These are phyloP conservation scores for Xylaria castorea DNA, from an alignment of 495 filamentous ascomycete species.

Conservation along the genomic window DNA sequence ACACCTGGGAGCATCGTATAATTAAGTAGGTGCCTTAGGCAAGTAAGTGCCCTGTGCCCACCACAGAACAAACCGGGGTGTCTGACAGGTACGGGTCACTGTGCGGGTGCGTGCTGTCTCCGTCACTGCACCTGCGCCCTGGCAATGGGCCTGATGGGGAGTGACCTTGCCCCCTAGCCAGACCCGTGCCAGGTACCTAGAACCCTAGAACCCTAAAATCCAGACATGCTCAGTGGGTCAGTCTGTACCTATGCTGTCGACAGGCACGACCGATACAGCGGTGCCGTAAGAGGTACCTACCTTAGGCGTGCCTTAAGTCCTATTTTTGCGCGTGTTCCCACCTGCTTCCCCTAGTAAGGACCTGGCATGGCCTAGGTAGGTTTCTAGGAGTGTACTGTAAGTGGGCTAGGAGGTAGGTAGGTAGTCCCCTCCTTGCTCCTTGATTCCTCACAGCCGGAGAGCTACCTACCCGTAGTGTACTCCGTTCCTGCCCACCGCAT, in stretches of 20 bases:
- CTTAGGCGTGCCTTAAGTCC: neutral
- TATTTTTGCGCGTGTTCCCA: constrained; percentile 6
- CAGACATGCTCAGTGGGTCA: constrained; percentile 14
- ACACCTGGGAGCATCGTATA: constrained; percentile 4
- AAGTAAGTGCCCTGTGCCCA: neutral
- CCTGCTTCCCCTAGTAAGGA: neutral
- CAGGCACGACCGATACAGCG: constrained; percentile 12
- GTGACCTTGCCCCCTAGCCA: neutral
- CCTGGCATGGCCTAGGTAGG: constrained; percentile 3
- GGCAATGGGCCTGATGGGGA: constrained; percentile 13
- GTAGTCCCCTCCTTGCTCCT: neutral
- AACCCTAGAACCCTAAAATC: neutral
- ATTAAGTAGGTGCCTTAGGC: constrained; percentile 7
- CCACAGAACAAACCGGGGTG: neutral
- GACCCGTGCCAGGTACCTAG: constrained; percentile 12
- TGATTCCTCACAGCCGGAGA: neutral
- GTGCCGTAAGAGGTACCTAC: constrained; percentile 19
- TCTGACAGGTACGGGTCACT: constrained; percentile 14
- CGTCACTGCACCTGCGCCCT: constrained; percentile 7
- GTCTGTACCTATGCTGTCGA: constrained; percentile 5
- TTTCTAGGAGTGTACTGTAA: neutral
- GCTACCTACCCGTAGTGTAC: neutral
- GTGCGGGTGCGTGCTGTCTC: neutral
- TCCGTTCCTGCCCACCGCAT: constrained; percentile 17
- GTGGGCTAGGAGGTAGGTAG: neutral